Evolutionary conservation across 2,329 filamentous ascomycete genomes (phyloP), one percentile per base, ranked within the genome.

Genomic region (Trichoderma sp.): DNA sequence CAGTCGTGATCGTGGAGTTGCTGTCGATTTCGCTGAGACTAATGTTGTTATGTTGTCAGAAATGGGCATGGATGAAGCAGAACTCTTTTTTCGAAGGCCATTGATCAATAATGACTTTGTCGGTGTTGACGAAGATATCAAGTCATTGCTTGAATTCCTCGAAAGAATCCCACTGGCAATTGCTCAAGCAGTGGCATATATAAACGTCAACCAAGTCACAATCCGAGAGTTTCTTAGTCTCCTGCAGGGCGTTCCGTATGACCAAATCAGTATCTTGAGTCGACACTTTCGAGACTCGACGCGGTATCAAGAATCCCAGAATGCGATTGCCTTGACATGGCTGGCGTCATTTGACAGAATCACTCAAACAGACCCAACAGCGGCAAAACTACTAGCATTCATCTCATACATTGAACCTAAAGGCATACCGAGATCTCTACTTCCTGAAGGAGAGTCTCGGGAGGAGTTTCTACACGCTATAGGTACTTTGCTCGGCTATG

Each of bases 311-410:
- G 74, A 64, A 6, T 76, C 79, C 3, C 76, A 76, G 36, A 80
- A 81, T 64, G 75, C 81, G 4, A 73, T 83, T 6, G 78, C 78
- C 34, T 76, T 75, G 1, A 81, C 82, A 18, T 81, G 79, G 76
- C 73, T 82, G 1, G 77, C 85, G 18, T 84, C 83, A 0, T 83
- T 86, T 39, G 75, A 82, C 18, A 77, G 81, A 34, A 82, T 84
- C 28, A 74, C 73, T 24, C 70, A 73, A 34, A 71, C 39, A 0
- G 73, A 82, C 69, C 18, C 68, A 11, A n/a, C 74, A 4, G 82
- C 82, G 3, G 79, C 78, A 61, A 73, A 81, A 3, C 73, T 81
- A 64, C 73, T 85, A 1, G 78, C 75, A 1, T 81, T 84, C 65
- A 78, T 83, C 53, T 80, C 79, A 2, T 82, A 75, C 56, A 77